Percentiles rank a stretch among this genome's conserved stretches.
Evolutionary conservation across 1,284 basidiomycete species (phyloP).

Genomic region (Ustilago vetiveriae): DNA sequence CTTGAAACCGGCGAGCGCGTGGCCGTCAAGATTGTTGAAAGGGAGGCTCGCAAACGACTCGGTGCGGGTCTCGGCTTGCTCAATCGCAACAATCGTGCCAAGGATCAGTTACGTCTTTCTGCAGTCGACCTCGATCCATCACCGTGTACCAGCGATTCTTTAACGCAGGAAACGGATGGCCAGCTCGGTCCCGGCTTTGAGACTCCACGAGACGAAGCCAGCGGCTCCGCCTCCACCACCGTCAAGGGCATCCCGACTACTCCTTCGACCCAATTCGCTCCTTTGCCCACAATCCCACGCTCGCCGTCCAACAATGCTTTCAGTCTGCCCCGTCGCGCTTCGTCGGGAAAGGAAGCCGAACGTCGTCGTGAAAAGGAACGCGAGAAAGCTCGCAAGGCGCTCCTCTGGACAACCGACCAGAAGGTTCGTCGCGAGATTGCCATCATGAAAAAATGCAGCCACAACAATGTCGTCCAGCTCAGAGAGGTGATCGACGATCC

Average conservation of each 20-base stretch:
- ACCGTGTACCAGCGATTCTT: neutral
- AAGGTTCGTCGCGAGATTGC: constrained; percentile 76
- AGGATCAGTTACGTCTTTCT: constrained; percentile 11
- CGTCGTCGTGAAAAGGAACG: constrained; percentile 50
- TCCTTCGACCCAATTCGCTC: constrained; percentile 31
- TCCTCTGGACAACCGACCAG: constrained; percentile 64
- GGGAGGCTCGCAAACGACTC: constrained; percentile 59
- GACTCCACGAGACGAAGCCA: constrained; percentile 20
- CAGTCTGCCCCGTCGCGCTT: constrained; percentile 22
- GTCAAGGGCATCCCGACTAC: constrained; percentile 24
- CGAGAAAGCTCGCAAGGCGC: constrained; percentile 48
- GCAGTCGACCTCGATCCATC: constrained; percentile 7
- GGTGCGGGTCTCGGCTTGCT: constrained; percentile 43
- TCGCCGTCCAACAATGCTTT: constrained; percentile 17
- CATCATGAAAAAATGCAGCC: constrained; percentile 91
- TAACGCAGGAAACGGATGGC: neutral
- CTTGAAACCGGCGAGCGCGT: constrained; percentile 61
- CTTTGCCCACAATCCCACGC: constrained; percentile 27
- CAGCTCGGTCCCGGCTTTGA: constrained; percentile 1
- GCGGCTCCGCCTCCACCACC: constrained; percentile 20
- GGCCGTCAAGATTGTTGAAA: constrained; percentile 65
- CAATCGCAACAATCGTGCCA: constrained; percentile 27
- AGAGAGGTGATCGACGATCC: constrained; percentile 96
- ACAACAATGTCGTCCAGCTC: constrained; percentile 89
- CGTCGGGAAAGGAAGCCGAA: constrained; percentile 40